These are phyloP conservation scores for Citropsis articulata DNA, from an alignment of 345 rosid species.

Conservation along the genomic window DNA sequence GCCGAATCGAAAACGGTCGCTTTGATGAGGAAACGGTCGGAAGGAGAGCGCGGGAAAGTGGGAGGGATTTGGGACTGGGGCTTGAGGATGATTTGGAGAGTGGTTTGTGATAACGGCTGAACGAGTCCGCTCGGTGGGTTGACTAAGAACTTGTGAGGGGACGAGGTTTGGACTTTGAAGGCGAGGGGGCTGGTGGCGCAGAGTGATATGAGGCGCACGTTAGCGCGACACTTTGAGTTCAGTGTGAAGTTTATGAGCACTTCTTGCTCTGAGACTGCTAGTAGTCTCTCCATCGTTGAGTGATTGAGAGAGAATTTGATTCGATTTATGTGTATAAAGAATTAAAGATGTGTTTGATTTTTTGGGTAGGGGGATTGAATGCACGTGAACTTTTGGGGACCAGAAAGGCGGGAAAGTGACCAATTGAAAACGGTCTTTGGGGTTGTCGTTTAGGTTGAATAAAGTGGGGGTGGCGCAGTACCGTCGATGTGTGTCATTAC, in stretches of 20 bases:
- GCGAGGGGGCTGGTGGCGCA: conserved; percentile 38
- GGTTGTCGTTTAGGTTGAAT: neutral
- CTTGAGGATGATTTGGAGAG: conserved; percentile 53
- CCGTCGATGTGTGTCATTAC: neutral
- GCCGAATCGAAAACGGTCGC: conserved; percentile 22
- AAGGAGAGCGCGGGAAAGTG: conserved; percentile 54
- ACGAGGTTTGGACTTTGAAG: conserved; percentile 64
- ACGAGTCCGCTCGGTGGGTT: conserved; percentile 53
- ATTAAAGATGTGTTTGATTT: neutral
- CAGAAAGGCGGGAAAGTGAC: neutral
- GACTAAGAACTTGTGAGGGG: conserved; percentile 59
- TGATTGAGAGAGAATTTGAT: neutral
- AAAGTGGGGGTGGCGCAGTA: neutral
- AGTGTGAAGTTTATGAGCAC: conserved; percentile 45
- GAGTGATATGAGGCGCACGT: conserved; percentile 40
- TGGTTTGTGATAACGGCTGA: conserved; percentile 37
- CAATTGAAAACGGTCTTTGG: neutral
- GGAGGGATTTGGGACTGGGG: conserved; percentile 48
- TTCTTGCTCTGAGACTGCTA: conserved; percentile 38
- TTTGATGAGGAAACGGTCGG: conserved; percentile 56
- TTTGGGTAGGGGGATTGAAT: neutral
- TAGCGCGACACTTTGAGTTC: conserved; percentile 50
- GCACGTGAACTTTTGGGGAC: conserved; percentile 13
- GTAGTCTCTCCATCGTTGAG: conserved; percentile 25
- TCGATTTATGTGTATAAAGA: neutral